These are phyloP conservation scores for Zymoseptoria crescenta DNA, from an alignment of 2,329 filamentous ascomycete species.

Conservation along the genomic window DNA sequence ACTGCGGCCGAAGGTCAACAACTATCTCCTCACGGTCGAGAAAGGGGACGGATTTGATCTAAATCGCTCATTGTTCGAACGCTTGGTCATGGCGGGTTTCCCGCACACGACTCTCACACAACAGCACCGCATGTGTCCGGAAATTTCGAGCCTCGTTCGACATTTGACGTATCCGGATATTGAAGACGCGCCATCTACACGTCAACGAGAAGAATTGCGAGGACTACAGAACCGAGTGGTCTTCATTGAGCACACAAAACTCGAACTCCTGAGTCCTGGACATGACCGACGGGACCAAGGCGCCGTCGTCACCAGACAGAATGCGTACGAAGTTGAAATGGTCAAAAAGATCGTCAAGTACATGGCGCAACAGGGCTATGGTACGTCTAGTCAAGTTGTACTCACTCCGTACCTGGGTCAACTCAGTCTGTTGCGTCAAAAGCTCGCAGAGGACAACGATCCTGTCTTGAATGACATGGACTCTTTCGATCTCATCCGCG, in stretches of 20 bases:
- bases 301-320: slow-evolving; percentile 30
- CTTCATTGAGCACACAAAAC: slow-evolving; percentile 51
- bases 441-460: slow-evolving; percentile 46
- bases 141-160: slow-evolving; percentile 52
- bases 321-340: slow-evolving; percentile 56
- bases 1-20: slow-evolving; percentile 51
- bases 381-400: slow-evolving; percentile 55
- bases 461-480: slow-evolving; percentile 58
- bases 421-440: slow-evolving; percentile 42
- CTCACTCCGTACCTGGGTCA: slow-evolving; percentile 59
- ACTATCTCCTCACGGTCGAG: slow-evolving; percentile 47
- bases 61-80: slow-evolving; percentile 55
- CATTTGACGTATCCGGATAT: slow-evolving; percentile 51
- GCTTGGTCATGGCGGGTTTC: slow-evolving; percentile 35
- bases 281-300: slow-evolving; percentile 10
- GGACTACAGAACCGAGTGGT: slow-evolving; percentile 48
- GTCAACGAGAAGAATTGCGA: slow-evolving; percentile 38
- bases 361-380: slow-evolving; percentile 59
- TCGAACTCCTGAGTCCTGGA: slow-evolving; percentile 32
- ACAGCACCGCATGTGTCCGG: slow-evolving; percentile 61
- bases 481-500: slow-evolving; percentile 40
- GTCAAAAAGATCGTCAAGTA: slow-evolving; percentile 53
- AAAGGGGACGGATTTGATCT: slow-evolving; percentile 48
- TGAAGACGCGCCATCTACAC: slow-evolving; percentile 40
- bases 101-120: slow-evolving; percentile 40